phyloP scores from a whole-genome alignment of 352 stramenopile genomes.

The Phytopythium vexans region DNA sequence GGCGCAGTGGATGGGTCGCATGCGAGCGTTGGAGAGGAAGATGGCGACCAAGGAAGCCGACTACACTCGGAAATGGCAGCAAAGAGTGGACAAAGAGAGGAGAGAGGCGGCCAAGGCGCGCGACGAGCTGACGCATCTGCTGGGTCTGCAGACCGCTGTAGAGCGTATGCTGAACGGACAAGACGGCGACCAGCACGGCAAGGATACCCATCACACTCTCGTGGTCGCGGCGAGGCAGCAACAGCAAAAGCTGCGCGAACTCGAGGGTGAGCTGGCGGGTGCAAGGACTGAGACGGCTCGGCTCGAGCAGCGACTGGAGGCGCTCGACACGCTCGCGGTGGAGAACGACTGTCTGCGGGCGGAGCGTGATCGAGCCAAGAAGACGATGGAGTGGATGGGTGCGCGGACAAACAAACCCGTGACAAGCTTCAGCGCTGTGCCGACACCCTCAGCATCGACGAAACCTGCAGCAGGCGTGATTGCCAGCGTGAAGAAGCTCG shows the following conservation, averaged over 20 bases:
- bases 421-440: too few species aligned
- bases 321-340: slow-evolving; percentile 34
- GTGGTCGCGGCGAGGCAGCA: slow-evolving; percentile 34
- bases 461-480: too few species aligned
- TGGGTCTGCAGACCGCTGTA: slow-evolving; percentile 37
- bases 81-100: too few species aligned
- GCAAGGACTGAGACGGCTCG: slow-evolving; percentile 22
- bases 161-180: slow-evolving; percentile 22
- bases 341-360: slow-evolving; percentile 52
- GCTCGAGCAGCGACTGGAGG: slow-evolving; percentile 35
- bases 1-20: too few species aligned
- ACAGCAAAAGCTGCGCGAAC: slow-evolving; percentile 20
- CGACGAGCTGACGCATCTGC: slow-evolving; percentile 15
- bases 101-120: slow-evolving; percentile 9
- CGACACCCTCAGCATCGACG: too few species aligned
- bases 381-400: slow-evolving; percentile 41
- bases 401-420: too few species aligned
- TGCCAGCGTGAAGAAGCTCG: too few species aligned
- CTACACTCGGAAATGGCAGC: too few species aligned
- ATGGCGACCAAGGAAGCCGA: too few species aligned
- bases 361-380: slow-evolving; percentile 61
- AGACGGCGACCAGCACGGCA: not conserved
- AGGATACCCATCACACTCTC: slow-evolving; percentile 16
- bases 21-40: too few species aligned
- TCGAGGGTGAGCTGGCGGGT: slow-evolving; percentile 19